phyloP scores from a whole-genome alignment of 2,329 filamentous ascomycete genomes.

The Macrophomina tecta region DNA sequence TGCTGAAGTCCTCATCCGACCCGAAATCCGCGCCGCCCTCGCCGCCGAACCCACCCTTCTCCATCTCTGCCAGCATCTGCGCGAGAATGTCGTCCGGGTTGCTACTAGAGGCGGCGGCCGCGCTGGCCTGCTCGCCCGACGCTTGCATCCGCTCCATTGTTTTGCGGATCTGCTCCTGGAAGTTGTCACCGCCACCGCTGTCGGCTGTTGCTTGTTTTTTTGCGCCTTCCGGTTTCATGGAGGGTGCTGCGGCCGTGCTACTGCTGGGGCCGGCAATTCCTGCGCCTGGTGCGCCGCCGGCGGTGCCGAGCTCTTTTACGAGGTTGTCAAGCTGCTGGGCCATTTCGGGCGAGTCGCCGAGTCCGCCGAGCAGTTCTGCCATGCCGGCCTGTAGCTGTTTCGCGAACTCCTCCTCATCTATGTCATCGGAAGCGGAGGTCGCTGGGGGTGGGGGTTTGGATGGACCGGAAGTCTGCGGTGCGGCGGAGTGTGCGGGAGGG shows the following conservation, averaged over 20 bases:
- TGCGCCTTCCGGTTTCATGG: slow-evolving; percentile 30
- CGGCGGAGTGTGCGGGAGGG: slow-evolving; percentile 37
- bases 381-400: slow-evolving; percentile 89
- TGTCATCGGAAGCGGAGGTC: slow-evolving; percentile 45
- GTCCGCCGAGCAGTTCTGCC: slow-evolving; percentile 77
- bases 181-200: slow-evolving; percentile 65
- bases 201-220: slow-evolving; percentile 33
- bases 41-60: slow-evolving; percentile 62
- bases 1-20: slow-evolving; percentile 84
- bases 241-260: slow-evolving; percentile 25
- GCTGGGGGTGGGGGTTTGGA: slow-evolving; percentile 37
- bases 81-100: slow-evolving; percentile 76
- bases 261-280: slow-evolving; percentile 30
- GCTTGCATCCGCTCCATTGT: slow-evolving; percentile 97
- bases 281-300: slow-evolving; percentile 33
- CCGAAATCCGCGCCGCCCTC: slow-evolving; percentile 55
- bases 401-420: slow-evolving; percentile 76
- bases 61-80: slow-evolving; percentile 91
- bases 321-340: slow-evolving; percentile 79
- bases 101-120: slow-evolving; percentile 70
- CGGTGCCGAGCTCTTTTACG: slow-evolving; percentile 72
- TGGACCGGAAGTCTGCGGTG: slow-evolving; percentile 46
- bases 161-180: slow-evolving; percentile 89
- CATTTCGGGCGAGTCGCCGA: slow-evolving; percentile 69
- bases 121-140: slow-evolving; percentile 84